Conservation (phyloP, 345 rosid genomes). For the Salix koriyanagi region DNA sequence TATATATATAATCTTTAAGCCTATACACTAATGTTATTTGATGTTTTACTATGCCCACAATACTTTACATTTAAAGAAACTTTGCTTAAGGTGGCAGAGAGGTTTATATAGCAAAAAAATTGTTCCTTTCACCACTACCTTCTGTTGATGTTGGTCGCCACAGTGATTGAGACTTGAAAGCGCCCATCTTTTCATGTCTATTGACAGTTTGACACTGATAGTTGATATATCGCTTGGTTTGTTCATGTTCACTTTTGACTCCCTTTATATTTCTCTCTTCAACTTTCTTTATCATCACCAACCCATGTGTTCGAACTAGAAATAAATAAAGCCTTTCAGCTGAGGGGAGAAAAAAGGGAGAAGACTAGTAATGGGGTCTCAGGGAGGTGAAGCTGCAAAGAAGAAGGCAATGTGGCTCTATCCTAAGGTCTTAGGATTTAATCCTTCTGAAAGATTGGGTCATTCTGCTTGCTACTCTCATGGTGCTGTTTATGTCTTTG, state of each 20-base stretch:
- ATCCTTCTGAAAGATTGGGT: slow-evolving; percentile 77
- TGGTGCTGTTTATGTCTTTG: slow-evolving; percentile 58
- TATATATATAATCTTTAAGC: not conserved
- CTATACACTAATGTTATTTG: not conserved
- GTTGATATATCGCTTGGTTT: slow-evolving; percentile 57
- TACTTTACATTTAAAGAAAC: not conserved
- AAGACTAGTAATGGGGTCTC: slow-evolving; percentile 37
- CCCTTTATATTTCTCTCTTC: slow-evolving; percentile 13
- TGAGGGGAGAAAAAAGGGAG: not conserved
- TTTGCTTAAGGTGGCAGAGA: not conserved
- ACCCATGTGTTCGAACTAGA: slow-evolving; percentile 15
- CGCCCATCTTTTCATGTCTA: slow-evolving; percentile 85
- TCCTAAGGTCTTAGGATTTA: slow-evolving; percentile 21
- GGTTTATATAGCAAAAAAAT: not conserved
- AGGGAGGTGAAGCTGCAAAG: slow-evolving; percentile 36
- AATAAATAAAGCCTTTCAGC: not conserved
- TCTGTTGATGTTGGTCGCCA: slow-evolving; percentile 51
- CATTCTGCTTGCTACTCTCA: slow-evolving; percentile 66
- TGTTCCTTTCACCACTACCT: slow-evolving; percentile 30
- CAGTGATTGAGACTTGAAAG: slow-evolving; percentile 71
- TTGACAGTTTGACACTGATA: slow-evolving; percentile 67
- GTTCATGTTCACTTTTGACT: slow-evolving; percentile 47
- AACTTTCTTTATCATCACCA: slow-evolving; percentile 25
- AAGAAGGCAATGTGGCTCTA: slow-evolving; percentile 69
- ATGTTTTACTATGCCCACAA: not conserved